Percentiles rank a stretch among this genome's conserved stretches.
These are phyloP conservation scores for Artemisia annua DNA, from an alignment of 129 eudicot genomes.

Conservation along the genomic window DNA sequence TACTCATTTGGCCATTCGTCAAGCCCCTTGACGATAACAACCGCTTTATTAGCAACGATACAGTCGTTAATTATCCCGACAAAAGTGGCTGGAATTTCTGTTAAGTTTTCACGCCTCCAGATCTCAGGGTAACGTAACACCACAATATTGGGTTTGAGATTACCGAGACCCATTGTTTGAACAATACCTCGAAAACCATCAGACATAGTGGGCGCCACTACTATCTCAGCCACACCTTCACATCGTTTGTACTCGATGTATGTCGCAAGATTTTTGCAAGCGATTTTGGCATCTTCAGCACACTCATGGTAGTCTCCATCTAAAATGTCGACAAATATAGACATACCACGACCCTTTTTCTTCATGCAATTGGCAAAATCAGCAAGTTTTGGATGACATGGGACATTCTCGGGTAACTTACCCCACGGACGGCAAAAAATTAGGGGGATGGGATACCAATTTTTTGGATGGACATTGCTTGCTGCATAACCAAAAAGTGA, in stretches of 20 bases:
- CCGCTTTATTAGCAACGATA: slow-evolving; percentile 98
- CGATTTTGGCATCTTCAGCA: slow-evolving; percentile 93
- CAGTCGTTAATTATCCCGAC: slow-evolving; percentile 96
- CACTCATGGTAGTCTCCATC: slow-evolving; percentile 95
- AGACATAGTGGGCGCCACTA: slow-evolving; percentile 94
- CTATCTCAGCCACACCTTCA: slow-evolving; percentile 97
- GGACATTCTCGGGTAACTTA: slow-evolving; percentile 91
- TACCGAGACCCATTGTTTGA: slow-evolving; percentile 99
- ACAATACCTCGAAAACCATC: slow-evolving; percentile 90
- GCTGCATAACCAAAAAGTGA: slow-evolving; percentile 52
- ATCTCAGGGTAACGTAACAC: slow-evolving; percentile 97
- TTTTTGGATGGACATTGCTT: slow-evolving; percentile 91
- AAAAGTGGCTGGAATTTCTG: slow-evolving; percentile 90
- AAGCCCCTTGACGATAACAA: slow-evolving; percentile 94
- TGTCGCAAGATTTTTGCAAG: slow-evolving; percentile 78
- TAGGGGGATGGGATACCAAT: slow-evolving; percentile 98
- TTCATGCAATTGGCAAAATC: slow-evolving; percentile 99
- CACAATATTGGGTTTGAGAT: slow-evolving; percentile 94
- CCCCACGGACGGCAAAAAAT: slow-evolving; percentile 99
- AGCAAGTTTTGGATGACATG: slow-evolving; percentile 98
- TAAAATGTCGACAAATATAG: slow-evolving; percentile 81
- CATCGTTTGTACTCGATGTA: slow-evolving; percentile 95
- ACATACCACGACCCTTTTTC: slow-evolving; percentile 98
- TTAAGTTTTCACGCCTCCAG: slow-evolving; percentile 92
- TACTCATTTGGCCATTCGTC: slow-evolving; percentile 99